Conservation (phyloP, 179 eudicot species). For the Silene noctiflora region DNA sequence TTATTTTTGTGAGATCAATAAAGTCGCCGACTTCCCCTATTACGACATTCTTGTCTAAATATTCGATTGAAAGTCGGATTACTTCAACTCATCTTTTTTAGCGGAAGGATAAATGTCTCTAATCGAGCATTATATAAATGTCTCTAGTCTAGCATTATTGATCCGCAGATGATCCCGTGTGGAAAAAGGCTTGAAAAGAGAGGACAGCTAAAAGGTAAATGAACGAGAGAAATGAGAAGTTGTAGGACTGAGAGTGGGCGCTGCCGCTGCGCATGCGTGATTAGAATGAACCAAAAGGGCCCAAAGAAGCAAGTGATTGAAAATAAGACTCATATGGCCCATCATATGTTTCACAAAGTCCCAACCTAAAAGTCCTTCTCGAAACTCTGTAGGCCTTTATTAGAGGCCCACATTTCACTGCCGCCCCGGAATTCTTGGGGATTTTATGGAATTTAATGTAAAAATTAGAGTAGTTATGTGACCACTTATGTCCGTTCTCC, state of each 20-base stretch:
- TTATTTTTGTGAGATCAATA: no score
- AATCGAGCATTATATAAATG: no score
- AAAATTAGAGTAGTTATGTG: no score
- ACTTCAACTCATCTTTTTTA: no score
- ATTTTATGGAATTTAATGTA: no score
- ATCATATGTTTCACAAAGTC: slow-evolving; percentile 25
- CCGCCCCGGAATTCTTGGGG: slow-evolving; percentile 16
- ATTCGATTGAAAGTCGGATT: no score
- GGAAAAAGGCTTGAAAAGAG: slow-evolving; percentile 7
- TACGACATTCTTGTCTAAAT: no score
- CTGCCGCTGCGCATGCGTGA: slow-evolving; percentile 18
- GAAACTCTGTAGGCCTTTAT: slow-evolving; percentile 17
- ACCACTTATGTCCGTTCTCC: no score
- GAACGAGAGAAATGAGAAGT: background rate
- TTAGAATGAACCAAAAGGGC: background rate
- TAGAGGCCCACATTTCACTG: slow-evolving; percentile 9
- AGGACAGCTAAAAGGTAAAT: background rate
- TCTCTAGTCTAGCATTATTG: no score
- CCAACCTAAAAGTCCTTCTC: slow-evolving; percentile 3
- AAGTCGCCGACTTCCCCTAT: no score
- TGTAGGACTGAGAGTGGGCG: background rate
- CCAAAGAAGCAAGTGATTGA: background rate
- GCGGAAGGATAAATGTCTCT: no score
- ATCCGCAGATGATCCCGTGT: background rate
- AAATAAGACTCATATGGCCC: slow-evolving; percentile 3